Evolutionary conservation across 2,329 filamentous ascomycete genomes (phyloP).

Genomic region (Colletotrichum liaoningense): DNA sequence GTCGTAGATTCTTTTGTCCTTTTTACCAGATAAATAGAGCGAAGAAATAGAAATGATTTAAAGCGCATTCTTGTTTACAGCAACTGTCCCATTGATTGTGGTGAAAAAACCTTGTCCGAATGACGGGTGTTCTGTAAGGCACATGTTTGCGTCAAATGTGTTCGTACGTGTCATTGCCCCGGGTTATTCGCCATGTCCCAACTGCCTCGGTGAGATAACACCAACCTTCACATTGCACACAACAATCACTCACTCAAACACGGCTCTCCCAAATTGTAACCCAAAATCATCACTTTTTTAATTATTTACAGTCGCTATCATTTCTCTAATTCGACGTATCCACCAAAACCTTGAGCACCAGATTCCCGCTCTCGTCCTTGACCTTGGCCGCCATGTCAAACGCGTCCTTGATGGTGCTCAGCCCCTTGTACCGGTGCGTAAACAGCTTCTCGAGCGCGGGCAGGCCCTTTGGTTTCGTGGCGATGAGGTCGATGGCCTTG

Average conservation of each 20-base stretch:
- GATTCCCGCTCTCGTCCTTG: slow-evolving; percentile 74
- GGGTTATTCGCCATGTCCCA: neutral
- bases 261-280: neutral
- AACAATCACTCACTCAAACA: neutral
- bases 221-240: neutral
- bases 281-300: neutral
- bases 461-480: slow-evolving; percentile 61
- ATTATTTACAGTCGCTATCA: neutral
- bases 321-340: slow-evolving; percentile 49
- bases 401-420: slow-evolving; percentile 72
- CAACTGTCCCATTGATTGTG: neutral
- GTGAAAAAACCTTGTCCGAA: neutral
- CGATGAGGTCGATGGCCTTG: slow-evolving; percentile 61
- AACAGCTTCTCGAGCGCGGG: slow-evolving; percentile 76
- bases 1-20: slow-evolving; percentile 40
- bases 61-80: neutral
- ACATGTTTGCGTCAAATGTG: neutral
- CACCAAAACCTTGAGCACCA: slow-evolving; percentile 81
- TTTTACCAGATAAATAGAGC: neutral
- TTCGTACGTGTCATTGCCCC: neutral
- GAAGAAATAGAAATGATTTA: neutral
- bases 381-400: slow-evolving; percentile 80
- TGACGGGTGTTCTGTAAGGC: neutral
- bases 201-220: neutral
- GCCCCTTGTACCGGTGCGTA: slow-evolving; percentile 75